Percentiles rank a stretch among this genome's conserved stretches.
Evolutionary conservation across 176 grass and related monocot genomes (phyloP).

Genomic region (Carex pumila): DNA sequence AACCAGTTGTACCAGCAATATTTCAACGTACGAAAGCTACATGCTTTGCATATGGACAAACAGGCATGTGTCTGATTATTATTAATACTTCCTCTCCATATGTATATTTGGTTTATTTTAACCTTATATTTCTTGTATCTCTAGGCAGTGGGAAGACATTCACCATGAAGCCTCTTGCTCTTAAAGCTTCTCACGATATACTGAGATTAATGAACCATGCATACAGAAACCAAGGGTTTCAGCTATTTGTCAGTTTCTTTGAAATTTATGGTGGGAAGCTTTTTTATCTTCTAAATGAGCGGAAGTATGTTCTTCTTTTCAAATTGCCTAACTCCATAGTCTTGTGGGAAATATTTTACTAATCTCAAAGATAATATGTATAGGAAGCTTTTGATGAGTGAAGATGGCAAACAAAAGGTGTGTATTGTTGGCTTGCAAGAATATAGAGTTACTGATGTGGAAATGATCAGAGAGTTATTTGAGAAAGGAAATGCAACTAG

Average conservation of each 20-base stretch:
- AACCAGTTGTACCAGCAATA: constrained; percentile 91
- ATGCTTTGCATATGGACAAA: constrained; percentile 99
- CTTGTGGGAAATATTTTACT: neutral
- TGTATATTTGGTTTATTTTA: constrained; percentile 4
- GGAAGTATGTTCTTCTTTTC: constrained; percentile 42
- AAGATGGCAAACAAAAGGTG: constrained; percentile 98
- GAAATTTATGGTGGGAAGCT: constrained; percentile 99
- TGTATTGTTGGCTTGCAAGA: constrained; percentile 96
- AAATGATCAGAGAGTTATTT: constrained; percentile 88
- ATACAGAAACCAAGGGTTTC: constrained; percentile 87
- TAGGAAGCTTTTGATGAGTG: constrained; percentile 98
- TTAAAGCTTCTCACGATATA: constrained; percentile 97
- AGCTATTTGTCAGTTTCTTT: constrained; percentile 96
- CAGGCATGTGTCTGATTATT: constrained; percentile 41
- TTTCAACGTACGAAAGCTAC: constrained; percentile 95
- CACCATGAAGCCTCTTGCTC: constrained; percentile 89
- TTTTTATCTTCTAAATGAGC: constrained; percentile 92
- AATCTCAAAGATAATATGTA: constrained; percentile 14
- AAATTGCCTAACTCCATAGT: neutral
- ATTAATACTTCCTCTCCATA: constrained; percentile 2
- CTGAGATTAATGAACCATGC: constrained; percentile 88
- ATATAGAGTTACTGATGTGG: constrained; percentile 76
- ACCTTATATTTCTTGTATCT: constrained; percentile 24
- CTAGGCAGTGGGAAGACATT: constrained; percentile 98
- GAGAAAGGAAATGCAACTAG: constrained; percentile 87